These are phyloP conservation scores for Choanephora cucurbitarum DNA, from an alignment of 371 early-diverging fungal genomes.

Conservation along the genomic window DNA sequence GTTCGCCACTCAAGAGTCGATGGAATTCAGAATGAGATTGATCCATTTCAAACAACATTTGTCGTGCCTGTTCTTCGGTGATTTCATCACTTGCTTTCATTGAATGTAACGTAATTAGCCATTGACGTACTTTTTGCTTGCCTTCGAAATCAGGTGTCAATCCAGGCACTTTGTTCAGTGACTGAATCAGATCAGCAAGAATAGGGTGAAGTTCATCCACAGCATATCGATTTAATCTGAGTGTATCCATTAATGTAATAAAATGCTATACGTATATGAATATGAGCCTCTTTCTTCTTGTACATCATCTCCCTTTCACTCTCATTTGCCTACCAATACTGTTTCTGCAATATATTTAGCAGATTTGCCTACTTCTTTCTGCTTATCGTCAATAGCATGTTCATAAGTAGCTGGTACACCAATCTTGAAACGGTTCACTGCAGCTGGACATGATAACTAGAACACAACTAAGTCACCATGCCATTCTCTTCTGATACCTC, in stretches of 20 bases:
- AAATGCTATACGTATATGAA: slow-evolving; percentile 53
- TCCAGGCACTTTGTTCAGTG: slow-evolving; percentile 79
- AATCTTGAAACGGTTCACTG: slow-evolving; percentile 77
- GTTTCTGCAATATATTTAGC: slow-evolving; percentile 88
- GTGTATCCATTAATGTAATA: slow-evolving; percentile 91
- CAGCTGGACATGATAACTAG: slow-evolving; percentile 80
- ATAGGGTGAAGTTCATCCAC: slow-evolving; percentile 93
- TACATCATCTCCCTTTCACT: too few relatives aligned
- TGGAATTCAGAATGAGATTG: slow-evolving; percentile 69
- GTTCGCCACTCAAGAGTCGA: slow-evolving; percentile 57
- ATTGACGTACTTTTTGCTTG: slow-evolving; percentile 79
- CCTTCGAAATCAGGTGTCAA: slow-evolving; percentile 84
- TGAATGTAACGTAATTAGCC: slow-evolving; percentile 87
- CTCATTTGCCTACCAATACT: slow-evolving; percentile 60
- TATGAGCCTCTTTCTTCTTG: too few relatives aligned
- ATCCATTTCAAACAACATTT: slow-evolving; percentile 93
- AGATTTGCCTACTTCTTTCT: slow-evolving; percentile 52
- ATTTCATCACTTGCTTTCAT: slow-evolving; percentile 93
- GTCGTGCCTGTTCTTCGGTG: slow-evolving; percentile 86
- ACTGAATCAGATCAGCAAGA: slow-evolving; percentile 87
- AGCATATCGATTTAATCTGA: slow-evolving; percentile 83
- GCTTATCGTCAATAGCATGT: slow-evolving; percentile 68
- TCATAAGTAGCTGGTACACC: slow-evolving; percentile 91
- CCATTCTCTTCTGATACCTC: too few relatives aligned
- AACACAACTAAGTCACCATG: background rate